These are phyloP conservation scores for Cicer bijugum DNA, from an alignment of 306 rosid genomes.

Conservation along the genomic window DNA sequence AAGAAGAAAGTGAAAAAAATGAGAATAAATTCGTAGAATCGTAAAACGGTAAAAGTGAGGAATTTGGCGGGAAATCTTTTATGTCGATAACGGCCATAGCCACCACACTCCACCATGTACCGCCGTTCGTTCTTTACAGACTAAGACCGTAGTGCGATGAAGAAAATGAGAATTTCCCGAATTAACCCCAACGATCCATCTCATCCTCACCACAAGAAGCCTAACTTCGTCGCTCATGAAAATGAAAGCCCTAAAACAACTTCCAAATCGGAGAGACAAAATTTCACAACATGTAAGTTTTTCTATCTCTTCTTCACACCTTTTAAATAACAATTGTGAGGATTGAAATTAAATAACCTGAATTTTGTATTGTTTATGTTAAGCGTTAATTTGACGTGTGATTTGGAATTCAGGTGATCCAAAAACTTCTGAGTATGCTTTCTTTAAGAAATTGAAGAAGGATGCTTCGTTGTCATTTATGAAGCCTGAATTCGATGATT, in stretches of 20 bases:
- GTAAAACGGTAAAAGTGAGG: too few relatives aligned
- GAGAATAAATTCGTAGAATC: too few relatives aligned
- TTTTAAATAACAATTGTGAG: neutral
- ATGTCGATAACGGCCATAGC: constrained; percentile 24
- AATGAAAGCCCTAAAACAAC: constrained; percentile 32
- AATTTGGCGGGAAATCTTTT: too few relatives aligned
- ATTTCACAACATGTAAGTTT: constrained; percentile 40
- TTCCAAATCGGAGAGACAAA: constrained; percentile 31
- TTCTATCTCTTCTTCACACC: neutral
- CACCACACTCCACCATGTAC: constrained; percentile 20
- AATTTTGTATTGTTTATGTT: neutral
- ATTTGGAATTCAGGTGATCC: constrained; percentile 47
- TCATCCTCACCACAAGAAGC: constrained; percentile 43
- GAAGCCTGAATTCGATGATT: constrained; percentile 43
- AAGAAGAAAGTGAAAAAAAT: too few relatives aligned
- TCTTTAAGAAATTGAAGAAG: constrained; percentile 76
- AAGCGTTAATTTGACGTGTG: constrained; percentile 10
- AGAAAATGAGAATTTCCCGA: constrained; percentile 41
- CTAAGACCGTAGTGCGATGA: constrained; percentile 44
- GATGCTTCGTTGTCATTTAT: constrained; percentile 48
- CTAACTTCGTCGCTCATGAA: constrained; percentile 39
- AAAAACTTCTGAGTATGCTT: constrained; percentile 85
- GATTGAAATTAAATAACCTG: constrained; percentile 18
- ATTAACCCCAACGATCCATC: constrained; percentile 36
- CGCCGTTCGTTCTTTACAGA: neutral